Conservation (phyloP, 1,139 yeast genomes). For the Yamadazyma taylorii region DNA sequence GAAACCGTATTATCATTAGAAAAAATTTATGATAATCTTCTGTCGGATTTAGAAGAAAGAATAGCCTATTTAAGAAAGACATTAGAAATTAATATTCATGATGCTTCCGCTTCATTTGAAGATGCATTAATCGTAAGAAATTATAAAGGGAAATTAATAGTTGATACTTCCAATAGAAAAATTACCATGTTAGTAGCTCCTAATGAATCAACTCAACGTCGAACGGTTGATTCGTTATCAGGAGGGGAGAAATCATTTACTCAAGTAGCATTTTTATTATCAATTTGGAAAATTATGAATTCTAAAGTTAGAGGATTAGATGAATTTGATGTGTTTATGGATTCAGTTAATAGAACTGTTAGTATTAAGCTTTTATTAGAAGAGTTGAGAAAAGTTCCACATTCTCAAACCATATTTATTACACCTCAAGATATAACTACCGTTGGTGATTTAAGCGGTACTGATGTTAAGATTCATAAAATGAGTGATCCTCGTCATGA, state of each 20-base stretch:
- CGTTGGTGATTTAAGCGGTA: constrained; percentile 62
- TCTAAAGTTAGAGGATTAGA: constrained; percentile 87
- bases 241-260: constrained; percentile 98
- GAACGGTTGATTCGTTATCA: constrained; percentile 81
- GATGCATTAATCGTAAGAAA: constrained; percentile 66
- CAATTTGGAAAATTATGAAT: constrained; percentile 93
- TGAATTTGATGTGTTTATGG: constrained; percentile 98
- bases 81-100: constrained; percentile 30
- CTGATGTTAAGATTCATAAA: constrained; percentile 68
- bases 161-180: constrained; percentile 55
- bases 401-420: constrained; percentile 85
- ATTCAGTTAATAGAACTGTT: constrained; percentile 80
- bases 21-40: constrained; percentile 24
- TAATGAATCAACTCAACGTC: constrained; percentile 52
- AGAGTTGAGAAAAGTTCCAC: constrained; percentile 59
- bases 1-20: constrained; percentile 24
- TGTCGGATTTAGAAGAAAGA: constrained; percentile 46
- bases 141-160: constrained; percentile 68
- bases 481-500: constrained; percentile 56
- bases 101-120: constrained; percentile 50
- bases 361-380: constrained; percentile 75
- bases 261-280: constrained; percentile 81
- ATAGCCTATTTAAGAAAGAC: constrained; percentile 51
- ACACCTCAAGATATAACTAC: constrained; percentile 93
- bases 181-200: constrained; percentile 62